Evolutionary conservation across 2,329 filamentous ascomycete species (phyloP).

Genomic region (Teratosphaeria nubilosa): DNA sequence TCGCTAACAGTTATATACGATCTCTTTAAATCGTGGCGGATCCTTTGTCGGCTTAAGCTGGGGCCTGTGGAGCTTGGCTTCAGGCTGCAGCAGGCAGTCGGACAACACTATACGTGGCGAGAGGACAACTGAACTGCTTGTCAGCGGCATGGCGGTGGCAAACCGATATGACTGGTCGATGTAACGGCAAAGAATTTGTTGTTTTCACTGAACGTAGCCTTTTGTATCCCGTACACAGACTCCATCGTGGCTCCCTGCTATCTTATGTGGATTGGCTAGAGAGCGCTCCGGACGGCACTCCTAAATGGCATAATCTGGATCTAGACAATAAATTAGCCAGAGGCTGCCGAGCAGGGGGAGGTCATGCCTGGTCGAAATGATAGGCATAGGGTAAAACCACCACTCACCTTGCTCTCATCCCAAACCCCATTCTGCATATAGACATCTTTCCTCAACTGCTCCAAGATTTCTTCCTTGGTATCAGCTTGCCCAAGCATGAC

Average conservation of each 20-base stretch:
- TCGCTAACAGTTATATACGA: neutral
- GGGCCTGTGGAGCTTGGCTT: neutral
- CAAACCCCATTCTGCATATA: constrained; percentile 66
- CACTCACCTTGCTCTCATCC: constrained; percentile 47
- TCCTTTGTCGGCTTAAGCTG: neutral
- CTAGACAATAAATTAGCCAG: constrained; percentile 11
- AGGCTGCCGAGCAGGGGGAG: neutral
- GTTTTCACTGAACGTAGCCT: neutral
- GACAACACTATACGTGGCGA: neutral
- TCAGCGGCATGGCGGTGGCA: neutral
- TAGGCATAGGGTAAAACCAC: neutral
- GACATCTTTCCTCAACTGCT: constrained; percentile 59
- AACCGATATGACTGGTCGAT: neutral
- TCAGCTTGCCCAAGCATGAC: constrained; percentile 57
- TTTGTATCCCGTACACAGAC: neutral
- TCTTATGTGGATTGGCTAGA: constrained; percentile 18
- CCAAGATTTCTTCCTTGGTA: constrained; percentile 58
- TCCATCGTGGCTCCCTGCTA: neutral
- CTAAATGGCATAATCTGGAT: constrained; percentile 40
- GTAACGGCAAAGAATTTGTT: neutral
- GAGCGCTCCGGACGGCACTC: constrained; percentile 34
- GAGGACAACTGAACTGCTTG: neutral
- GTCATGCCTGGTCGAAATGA: neutral
- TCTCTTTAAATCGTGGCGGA: no score
- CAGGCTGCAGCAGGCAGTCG: neutral